Base-by-base conservation (phyloP, 1,139 yeast species). In the Lodderomyces jiufengensis region DNA sequence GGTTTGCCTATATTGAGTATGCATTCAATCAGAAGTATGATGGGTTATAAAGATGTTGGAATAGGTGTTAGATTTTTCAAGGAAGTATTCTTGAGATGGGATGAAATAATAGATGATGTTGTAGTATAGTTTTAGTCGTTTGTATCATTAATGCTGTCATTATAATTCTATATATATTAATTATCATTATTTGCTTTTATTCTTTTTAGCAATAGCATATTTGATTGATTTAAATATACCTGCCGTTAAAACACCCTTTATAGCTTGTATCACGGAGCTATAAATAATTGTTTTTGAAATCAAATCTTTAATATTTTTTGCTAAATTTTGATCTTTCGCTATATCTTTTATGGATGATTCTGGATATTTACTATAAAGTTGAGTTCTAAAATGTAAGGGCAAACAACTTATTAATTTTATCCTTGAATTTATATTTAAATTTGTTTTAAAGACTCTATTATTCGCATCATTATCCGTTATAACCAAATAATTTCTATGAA, bases 191-290 rank as follows among this genome's bases (percentile, higher is more conserved):
- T 24, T 24, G 9, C 26, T 24, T n/a, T 24, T n/a, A 11, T 24
- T 28, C 29, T 31, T 31, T 59, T 92, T 92, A 37, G 90, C 96
- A 55, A 76, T 61, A 4, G 95, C 92, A 59, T 92, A 92, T 46
- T 71, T 75, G 32, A 78, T 55, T 12, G 95, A 80, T 54, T 85
- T 84, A 22, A 67, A 54, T 1, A 86, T 39, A 1, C 99, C 98
- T 1, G 97, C 96, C 3, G 95, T 87, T 27, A 85, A 64, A 3
- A 92, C 51, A 0, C 99, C 98, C 55, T 90, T 88, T 14, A 79
- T 49, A 22, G 87, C 78, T 58, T 94, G 98, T 10, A 78, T 58
- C 9, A 83, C 52, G 11, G 95, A 84, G 9, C 95, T 84, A 48
- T 69, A 62, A 22, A 74, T 67, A 9, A 90, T 90, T 0, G 85